These are phyloP conservation scores for Pholiota adiposa DNA, from an alignment of 1,284 basidiomycete species.

Conservation along the genomic window DNA sequence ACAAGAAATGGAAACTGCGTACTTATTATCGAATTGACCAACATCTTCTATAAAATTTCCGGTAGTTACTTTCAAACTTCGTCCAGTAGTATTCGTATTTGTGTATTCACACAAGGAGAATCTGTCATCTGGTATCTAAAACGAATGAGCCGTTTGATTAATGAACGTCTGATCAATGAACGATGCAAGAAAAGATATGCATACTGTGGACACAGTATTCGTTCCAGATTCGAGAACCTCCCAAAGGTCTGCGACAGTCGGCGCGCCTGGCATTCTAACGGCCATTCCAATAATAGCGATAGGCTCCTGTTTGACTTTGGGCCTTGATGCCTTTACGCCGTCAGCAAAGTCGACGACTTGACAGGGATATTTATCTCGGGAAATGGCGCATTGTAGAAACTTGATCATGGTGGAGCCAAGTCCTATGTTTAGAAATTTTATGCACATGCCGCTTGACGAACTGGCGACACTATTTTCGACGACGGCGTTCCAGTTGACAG, in stretches of 20 bases:
- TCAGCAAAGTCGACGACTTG: slow-evolving; percentile 16
- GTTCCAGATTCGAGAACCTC: slow-evolving; percentile 56
- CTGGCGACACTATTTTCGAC: slow-evolving; percentile 33
- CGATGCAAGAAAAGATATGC: slow-evolving; percentile 18
- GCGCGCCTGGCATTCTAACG: slow-evolving; percentile 63
- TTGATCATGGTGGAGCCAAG: slow-evolving; percentile 52
- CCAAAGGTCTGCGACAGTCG: slow-evolving; percentile 55
- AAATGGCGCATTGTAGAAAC: slow-evolving; percentile 41
- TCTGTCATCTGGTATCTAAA: slow-evolving; percentile 61
- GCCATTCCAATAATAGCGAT: slow-evolving; percentile 78
- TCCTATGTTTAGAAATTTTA: slow-evolving; percentile 58
- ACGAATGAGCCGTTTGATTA: not conserved
- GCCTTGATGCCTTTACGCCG: not conserved
- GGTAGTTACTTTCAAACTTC: slow-evolving; percentile 52
- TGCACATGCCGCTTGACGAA: slow-evolving; percentile 26
- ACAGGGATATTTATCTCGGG: slow-evolving; percentile 35
- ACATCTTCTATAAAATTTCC: slow-evolving; percentile 67
- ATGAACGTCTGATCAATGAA: not conserved
- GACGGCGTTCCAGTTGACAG: slow-evolving; percentile 58
- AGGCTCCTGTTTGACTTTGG: slow-evolving; percentile 45
- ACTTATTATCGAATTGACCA: slow-evolving; percentile 65
- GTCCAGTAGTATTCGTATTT: slow-evolving; percentile 31
- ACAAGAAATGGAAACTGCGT: slow-evolving; percentile 5
- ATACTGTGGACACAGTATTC: slow-evolving; percentile 63
- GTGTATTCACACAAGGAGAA: slow-evolving; percentile 53